Base-by-base conservation (phyloP, 1,284 basidiomycete genomes). In the Apiotrichum brassicae region DNA sequence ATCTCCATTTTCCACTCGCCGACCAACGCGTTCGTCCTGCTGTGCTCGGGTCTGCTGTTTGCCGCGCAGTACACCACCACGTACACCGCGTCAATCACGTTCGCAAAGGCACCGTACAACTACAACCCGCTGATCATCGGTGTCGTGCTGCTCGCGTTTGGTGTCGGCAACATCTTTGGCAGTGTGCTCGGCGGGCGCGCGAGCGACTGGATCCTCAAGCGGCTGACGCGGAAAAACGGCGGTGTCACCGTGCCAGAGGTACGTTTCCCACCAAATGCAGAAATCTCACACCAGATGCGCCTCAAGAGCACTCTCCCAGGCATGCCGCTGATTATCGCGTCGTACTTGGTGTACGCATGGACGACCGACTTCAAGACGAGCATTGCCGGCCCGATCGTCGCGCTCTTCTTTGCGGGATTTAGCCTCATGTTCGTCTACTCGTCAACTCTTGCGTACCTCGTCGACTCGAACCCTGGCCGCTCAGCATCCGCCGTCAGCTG, bases 331-430 rank as follows among this genome's bases (percentile, higher is more conserved):
- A 49, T 74, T 22, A 56, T 74, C 25, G 57, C 77, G 0, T 77
- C 77, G 9, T 78, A 83, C 47, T 63, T 87, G 28, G 82, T 78
- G 0, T 89, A 87, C 62, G 89, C 80, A 3, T 93, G 89, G 89
- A 77, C 83, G 5, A 81, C 78, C 37, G 70, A 87, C 51, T 68
- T 81, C 48, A 81, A 82, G 45, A 62, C 61, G 8, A 76, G 84
- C 63, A 75, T 89, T 34, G 79, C 65, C 70, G 80, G 79, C 2
- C 76, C 81, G 2, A 76, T 81, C 25, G 72, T 81, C 22, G 78
- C 77, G 16, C 72, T 84, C 6, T 77, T 79, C 55, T 66, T 82
- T 26, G 79, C 79, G 3, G 87, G 86, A 14, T 84, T 88, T 64
- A 79, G 82, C 54, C 77, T 81, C 5, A 82, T 86, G 84, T 60